These are phyloP conservation scores for Piper betle DNA, from an alignment of 164 flowering plant genomes.

Conservation along the genomic window DNA sequence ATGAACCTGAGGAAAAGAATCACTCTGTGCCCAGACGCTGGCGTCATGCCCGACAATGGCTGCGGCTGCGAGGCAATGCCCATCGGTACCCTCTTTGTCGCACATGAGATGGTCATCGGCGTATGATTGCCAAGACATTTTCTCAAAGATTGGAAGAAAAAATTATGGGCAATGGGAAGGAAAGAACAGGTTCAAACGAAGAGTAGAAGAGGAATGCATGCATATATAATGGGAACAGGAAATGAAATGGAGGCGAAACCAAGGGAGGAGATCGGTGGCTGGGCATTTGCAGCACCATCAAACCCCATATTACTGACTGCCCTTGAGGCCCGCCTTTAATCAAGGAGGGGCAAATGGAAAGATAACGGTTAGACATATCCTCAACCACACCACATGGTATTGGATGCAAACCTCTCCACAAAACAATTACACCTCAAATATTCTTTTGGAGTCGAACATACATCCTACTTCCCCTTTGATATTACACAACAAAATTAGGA, in stretches of 20 bases:
- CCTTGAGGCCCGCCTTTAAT: constrained; percentile 17
- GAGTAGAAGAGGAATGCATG: not conserved
- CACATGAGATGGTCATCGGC: constrained; percentile 42
- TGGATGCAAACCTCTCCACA: no score
- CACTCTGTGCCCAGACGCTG: constrained; percentile 39
- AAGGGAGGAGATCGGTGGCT: not conserved
- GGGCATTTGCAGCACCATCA: not conserved
- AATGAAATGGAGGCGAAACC: not conserved
- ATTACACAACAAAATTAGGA: not conserved
- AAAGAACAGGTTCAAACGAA: not conserved
- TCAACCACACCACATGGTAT: not conserved
- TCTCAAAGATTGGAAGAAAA: not conserved
- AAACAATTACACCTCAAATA: no score
- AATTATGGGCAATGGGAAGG: not conserved
- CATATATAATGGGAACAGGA: not conserved
- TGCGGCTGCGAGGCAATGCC: constrained; percentile 26
- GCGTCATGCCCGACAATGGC: constrained; percentile 39
- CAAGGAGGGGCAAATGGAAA: not conserved
- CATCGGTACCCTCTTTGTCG: constrained; percentile 14
- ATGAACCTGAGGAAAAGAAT: constrained; percentile 30
- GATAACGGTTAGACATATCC: not conserved
- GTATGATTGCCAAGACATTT: constrained; percentile 37
- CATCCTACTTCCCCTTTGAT: not conserved
- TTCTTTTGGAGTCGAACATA: not conserved
- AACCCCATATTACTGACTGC: constrained; percentile 8